Conservation (phyloP, 768 basidiomycete genomes). For the Mycena kentingensis region DNA sequence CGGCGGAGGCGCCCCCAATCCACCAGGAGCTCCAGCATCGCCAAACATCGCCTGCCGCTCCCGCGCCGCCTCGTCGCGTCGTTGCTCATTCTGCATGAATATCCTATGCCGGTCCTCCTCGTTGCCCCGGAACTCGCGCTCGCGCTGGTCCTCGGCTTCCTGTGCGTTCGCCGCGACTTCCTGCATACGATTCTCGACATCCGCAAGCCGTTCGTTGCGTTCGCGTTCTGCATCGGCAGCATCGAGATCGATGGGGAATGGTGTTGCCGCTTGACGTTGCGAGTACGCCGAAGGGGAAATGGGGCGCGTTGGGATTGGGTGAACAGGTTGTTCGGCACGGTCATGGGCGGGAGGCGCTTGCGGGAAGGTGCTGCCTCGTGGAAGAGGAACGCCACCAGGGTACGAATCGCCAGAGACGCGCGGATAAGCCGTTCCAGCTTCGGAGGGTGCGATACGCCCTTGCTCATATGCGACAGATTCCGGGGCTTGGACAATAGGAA, state of each 20-base stretch:
- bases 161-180: constrained; percentile 51
- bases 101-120: constrained; percentile 67
- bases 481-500: too few relatives aligned
- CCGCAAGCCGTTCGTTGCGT: constrained; percentile 57
- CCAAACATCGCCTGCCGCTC: constrained; percentile 50
- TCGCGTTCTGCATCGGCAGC: constrained; percentile 51
- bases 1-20: constrained; percentile 36
- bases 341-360: too few relatives aligned
- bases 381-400: too few relatives aligned
- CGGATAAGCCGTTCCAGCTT: too few relatives aligned
- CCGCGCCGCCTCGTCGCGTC: constrained; percentile 57
- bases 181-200: constrained; percentile 52
- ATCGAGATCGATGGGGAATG: constrained; percentile 38
- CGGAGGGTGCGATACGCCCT: too few relatives aligned
- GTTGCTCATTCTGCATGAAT: constrained; percentile 60
- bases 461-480: too few relatives aligned
- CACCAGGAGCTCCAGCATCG: constrained; percentile 42
- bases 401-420: background rate
- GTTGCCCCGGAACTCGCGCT: constrained; percentile 60
- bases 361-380: too few relatives aligned
- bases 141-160: constrained; percentile 65
- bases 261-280: constrained; percentile 38
- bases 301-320: constrained; percentile 15
- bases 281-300: constrained; percentile 22
- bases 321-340: constrained; percentile 1